A percentile compares a stretch with the other conserved stretches of the same genome.
Conservation (phyloP, 495 filamentous ascomycete species). For the Parachaetomium inaequale region DNA sequence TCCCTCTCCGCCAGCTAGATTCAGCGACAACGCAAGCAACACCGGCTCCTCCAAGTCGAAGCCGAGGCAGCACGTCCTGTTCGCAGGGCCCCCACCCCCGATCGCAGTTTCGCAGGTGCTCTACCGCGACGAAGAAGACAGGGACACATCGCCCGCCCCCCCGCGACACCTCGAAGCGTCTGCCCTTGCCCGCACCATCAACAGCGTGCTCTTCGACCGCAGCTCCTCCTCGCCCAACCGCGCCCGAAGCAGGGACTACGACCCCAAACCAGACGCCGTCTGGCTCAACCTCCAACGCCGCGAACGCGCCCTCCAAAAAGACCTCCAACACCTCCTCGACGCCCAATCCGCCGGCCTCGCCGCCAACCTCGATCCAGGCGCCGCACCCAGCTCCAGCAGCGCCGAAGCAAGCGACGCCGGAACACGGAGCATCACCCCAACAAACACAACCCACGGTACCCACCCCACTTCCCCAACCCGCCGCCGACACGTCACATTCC, state of each 20-base stretch:
- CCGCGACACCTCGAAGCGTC: conserved; percentile 12
- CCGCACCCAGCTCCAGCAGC: conserved; percentile 5
- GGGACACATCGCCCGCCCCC: not conserved
- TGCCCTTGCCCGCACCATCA: conserved; percentile 28
- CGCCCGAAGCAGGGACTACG: conserved; percentile 13
- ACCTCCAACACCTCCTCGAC: conserved; percentile 78
- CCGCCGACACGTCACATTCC: conserved; percentile 26
- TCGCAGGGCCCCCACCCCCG: conserved; percentile 36
- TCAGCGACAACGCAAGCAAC: conserved; percentile 23
- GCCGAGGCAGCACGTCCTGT: conserved; percentile 22
- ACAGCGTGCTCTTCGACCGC: conserved; percentile 35
- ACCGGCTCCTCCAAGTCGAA: conserved; percentile 25
- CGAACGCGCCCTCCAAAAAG: conserved; percentile 62
- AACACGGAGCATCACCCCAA: conserved; percentile 40
- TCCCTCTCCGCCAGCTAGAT: conserved; percentile 13
- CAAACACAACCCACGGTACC: conserved; percentile 24
- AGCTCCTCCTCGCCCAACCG: conserved; percentile 9
- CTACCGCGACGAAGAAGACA: conserved; percentile 33
- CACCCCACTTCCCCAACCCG: conserved; percentile 7
- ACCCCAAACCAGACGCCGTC: conserved; percentile 33
- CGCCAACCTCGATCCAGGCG: conserved; percentile 26
- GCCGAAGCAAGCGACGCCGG: conserved; percentile 31
- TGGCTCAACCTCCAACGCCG: conserved; percentile 42
- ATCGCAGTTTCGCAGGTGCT: conserved; percentile 30
- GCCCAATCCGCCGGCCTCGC: conserved; percentile 73